Evolutionary conservation across 768 basidiomycete species (phyloP).

Genomic region (Leucosporidium yakuticum): DNA sequence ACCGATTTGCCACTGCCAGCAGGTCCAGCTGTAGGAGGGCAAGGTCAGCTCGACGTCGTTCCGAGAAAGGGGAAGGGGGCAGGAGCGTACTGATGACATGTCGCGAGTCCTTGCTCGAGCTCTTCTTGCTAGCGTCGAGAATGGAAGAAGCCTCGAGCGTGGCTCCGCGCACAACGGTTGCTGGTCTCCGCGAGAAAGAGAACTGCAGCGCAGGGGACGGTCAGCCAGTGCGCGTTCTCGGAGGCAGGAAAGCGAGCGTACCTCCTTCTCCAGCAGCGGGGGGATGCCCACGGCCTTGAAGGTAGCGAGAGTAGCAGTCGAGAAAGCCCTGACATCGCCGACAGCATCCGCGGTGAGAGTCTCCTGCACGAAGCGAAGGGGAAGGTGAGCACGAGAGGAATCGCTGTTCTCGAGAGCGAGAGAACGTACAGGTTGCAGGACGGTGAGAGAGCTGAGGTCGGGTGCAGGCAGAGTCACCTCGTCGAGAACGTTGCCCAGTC

Average conservation of each 20-base stretch:
- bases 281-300: slow-evolving; percentile 27
- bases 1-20: slow-evolving; percentile 26
- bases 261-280: slow-evolving; percentile 15
- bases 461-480: slow-evolving; percentile 23
- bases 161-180: slow-evolving; percentile 17
- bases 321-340: slow-evolving; percentile 19
- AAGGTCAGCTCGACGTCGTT: not conserved
- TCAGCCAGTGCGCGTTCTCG: not conserved
- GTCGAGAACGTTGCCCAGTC: slow-evolving; percentile 14
- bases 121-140: slow-evolving; percentile 15
- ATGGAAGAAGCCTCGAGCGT: slow-evolving; percentile 8
- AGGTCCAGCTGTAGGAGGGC: slow-evolving; percentile 6
- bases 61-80: not conserved
- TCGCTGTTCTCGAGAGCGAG: not conserved
- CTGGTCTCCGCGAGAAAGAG: slow-evolving; percentile 14
- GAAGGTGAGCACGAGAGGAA: not conserved
- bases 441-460: slow-evolving; percentile 2
- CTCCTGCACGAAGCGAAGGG: slow-evolving; percentile 5
- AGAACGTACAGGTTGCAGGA: slow-evolving; percentile 22
- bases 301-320: slow-evolving; percentile 3
- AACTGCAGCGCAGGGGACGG: not conserved
- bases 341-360: slow-evolving; percentile 2
- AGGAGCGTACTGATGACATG: slow-evolving; percentile 18
- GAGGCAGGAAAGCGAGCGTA: not conserved
- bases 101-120: slow-evolving; percentile 11